phyloP scores from a whole-genome alignment of 305 asterid species.

The Fraxinus albicans region DNA sequence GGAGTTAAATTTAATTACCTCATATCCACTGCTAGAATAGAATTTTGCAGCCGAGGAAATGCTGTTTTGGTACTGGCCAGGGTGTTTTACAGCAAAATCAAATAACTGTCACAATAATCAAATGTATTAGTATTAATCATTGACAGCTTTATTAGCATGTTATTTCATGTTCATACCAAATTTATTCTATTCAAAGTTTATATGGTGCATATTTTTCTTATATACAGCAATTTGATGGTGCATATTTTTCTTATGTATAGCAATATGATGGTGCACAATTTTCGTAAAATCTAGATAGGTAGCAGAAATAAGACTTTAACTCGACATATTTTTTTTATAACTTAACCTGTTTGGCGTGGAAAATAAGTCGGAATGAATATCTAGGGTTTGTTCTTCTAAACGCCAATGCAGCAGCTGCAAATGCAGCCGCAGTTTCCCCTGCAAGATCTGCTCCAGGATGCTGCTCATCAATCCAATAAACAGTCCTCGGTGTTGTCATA shows the following conservation, averaged over 20 bases:
- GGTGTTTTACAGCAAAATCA: conserved; percentile 45
- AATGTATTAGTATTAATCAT: background rate
- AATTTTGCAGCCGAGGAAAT: conserved; percentile 42
- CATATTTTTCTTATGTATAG: no score
- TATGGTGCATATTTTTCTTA: no score
- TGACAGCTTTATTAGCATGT: background rate
- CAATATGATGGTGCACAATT: background rate
- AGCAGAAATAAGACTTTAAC: background rate
- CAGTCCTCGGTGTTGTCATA: conserved; percentile 56
- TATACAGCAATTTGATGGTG: no score
- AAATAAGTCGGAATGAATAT: conserved; percentile 44
- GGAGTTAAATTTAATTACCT: conserved; percentile 29
- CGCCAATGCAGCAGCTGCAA: conserved; percentile 60
- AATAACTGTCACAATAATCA: conserved; percentile 40
- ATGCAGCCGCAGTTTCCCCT: conserved; percentile 69
- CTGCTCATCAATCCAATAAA: conserved; percentile 45
- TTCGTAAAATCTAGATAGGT: background rate
- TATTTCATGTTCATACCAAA: background rate
- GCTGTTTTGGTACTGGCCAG: conserved; percentile 55
- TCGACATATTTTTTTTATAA: background rate
- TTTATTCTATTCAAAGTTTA: background rate
- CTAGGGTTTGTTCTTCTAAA: conserved; percentile 24
- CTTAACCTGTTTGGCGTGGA: conserved; percentile 52
- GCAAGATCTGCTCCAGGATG: conserved; percentile 75
- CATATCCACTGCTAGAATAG: conserved; percentile 60